Conservation (phyloP, 306 rosid species). For the Phaseolus lunatus region DNA sequence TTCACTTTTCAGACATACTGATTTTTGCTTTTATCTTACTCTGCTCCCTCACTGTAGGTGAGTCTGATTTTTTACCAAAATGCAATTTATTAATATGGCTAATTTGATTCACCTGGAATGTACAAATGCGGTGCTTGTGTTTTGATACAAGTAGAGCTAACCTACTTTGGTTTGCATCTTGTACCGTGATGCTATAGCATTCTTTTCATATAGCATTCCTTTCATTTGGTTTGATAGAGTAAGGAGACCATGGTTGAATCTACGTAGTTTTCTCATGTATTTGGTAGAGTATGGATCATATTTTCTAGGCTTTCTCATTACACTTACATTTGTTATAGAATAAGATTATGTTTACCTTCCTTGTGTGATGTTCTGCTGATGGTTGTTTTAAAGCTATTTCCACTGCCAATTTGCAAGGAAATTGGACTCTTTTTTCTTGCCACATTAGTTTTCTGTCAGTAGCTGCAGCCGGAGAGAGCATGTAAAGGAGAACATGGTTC, state of each 20-base stretch:
- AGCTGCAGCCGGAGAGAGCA: constrained; percentile 17
- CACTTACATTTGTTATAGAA: not conserved
- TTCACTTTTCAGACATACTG: constrained; percentile 32
- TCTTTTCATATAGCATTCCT: too few species aligned
- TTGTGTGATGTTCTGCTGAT: constrained; percentile 12
- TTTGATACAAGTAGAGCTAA: too few species aligned
- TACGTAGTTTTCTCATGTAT: constrained; percentile 29
- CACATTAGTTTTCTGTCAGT: constrained; percentile 14
- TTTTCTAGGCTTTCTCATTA: not conserved
- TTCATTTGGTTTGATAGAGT: not conserved
- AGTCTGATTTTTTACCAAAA: constrained; percentile 28
- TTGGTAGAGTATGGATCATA: not conserved
- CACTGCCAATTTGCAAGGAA: constrained; percentile 8
- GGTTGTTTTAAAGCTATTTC: constrained; percentile 22
- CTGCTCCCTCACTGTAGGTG: not conserved
- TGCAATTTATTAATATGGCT: constrained; percentile 36
- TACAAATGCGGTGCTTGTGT: not conserved
- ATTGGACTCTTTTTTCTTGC: constrained; percentile 23
- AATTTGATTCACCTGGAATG: constrained; percentile 28
- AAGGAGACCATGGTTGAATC: constrained; percentile 17
- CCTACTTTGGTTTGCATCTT: too few species aligned
- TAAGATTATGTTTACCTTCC: constrained; percentile 14
- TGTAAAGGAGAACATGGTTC: not conserved
- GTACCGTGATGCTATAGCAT: too few species aligned
- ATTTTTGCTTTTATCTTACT: not conserved